phyloP scores from a whole-genome alignment of 768 basidiomycete genomes.

The Collybia sordida region DNA sequence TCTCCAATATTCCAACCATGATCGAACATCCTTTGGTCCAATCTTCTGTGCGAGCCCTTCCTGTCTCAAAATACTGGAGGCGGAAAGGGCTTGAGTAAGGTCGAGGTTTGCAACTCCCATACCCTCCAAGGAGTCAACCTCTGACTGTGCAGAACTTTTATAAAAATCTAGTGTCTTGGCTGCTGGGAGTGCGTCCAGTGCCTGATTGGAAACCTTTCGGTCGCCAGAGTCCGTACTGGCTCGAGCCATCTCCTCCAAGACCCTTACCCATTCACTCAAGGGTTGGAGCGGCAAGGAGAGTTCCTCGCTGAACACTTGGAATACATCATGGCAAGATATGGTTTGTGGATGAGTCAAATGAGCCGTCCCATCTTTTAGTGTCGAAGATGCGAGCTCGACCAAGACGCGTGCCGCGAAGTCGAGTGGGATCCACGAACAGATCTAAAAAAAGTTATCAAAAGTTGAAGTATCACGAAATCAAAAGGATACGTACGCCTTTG shows the following conservation, averaged over 20 bases:
- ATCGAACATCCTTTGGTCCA: background rate
- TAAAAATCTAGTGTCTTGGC: constrained; percentile 14
- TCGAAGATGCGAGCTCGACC: constrained; percentile 12
- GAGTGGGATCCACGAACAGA: constrained; percentile 22
- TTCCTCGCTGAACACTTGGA: constrained; percentile 9
- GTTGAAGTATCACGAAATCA: background rate
- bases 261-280: constrained; percentile 17
- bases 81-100: constrained; percentile 3
- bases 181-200: constrained; percentile 7
- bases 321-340: constrained; percentile 10
- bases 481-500: constrained; percentile 20
- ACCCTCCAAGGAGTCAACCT: constrained; percentile 4
- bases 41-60: background rate
- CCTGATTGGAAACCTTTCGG: background rate
- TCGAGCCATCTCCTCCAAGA: constrained; percentile 7
- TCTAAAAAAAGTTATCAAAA: constrained; percentile 1
- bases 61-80: constrained; percentile 2
- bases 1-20: constrained; percentile 13
- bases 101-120: constrained; percentile 12
- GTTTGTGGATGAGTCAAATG: constrained; percentile 19
- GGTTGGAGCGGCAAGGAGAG: constrained; percentile 17
- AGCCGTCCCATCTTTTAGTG: constrained; percentile 4
- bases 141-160: background rate
- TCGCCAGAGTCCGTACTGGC: background rate
- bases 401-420: constrained; percentile 18